A percentile compares a stretch with the other conserved stretches of the same genome.
Evolutionary conservation across 208 protist genomes (phyloP).

Genomic region (Trichomonas tenax): DNA sequence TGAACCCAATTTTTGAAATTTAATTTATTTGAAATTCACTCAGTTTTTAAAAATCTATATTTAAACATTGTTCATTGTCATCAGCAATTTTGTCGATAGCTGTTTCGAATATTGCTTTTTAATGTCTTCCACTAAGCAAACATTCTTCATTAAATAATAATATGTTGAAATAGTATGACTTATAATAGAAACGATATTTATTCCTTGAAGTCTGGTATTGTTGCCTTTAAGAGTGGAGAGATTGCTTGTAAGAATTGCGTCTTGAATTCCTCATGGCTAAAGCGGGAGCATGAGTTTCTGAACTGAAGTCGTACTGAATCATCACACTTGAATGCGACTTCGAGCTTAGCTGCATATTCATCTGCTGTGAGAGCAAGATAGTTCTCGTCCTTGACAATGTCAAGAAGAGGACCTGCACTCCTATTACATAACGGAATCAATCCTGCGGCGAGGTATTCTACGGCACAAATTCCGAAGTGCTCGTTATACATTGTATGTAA

Average conservation of each 20-base stretch:
- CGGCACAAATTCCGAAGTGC: constrained; percentile 94
- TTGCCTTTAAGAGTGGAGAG: background rate
- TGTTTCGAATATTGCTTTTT: too few species aligned
- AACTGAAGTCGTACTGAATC: background rate
- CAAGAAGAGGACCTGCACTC: background rate
- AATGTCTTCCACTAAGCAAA: too few species aligned
- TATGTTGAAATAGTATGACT: too few species aligned
- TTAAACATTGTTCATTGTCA: too few species aligned
- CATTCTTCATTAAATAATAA: too few species aligned
- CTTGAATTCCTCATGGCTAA: background rate
- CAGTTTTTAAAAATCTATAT: too few species aligned
- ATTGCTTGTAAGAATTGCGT: background rate
- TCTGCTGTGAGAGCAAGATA: background rate
- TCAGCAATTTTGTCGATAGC: too few species aligned
- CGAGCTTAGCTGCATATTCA: background rate
- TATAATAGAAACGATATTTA: too few species aligned
- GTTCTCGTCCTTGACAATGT: constrained; percentile 17
- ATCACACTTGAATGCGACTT: background rate
- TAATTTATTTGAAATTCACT: too few species aligned
- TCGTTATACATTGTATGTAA: constrained; percentile 94
- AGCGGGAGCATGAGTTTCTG: background rate
- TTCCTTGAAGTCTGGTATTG: too few species aligned
- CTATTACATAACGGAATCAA: background rate
- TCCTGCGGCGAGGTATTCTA: constrained; percentile 71
- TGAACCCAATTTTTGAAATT: too few species aligned